phyloP scores from a whole-genome alignment of 2,329 filamentous ascomycete species.

The Diplodia mutila region DNA sequence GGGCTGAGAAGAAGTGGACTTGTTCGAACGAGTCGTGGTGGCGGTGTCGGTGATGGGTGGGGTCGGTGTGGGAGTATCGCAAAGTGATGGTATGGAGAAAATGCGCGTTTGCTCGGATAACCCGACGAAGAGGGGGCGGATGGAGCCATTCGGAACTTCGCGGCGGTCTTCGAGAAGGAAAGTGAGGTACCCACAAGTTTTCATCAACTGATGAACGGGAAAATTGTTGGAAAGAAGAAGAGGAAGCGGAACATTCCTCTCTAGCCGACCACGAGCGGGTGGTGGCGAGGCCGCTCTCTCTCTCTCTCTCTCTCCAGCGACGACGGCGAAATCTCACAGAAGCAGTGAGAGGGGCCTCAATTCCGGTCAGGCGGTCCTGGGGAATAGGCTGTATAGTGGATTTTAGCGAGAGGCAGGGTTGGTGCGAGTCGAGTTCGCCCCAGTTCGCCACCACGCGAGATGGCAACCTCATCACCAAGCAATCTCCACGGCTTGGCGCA shows the following conservation, averaged over 20 bases:
- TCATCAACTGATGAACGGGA: not conserved
- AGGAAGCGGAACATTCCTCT: not conserved
- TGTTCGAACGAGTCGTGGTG: no score
- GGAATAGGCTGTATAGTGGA: not conserved
- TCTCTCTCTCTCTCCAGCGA: not conserved
- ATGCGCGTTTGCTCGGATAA: not conserved
- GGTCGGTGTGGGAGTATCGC: not conserved
- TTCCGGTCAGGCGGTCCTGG: not conserved
- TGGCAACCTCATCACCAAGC: conserved; percentile 4
- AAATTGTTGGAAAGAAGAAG: no score
- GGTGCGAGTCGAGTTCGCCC: no score
- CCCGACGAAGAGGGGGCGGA: not conserved
- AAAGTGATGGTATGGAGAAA: not conserved
- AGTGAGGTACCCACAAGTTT: not conserved
- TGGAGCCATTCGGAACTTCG: not conserved
- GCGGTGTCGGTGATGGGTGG: not conserved
- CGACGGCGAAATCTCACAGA: not conserved
- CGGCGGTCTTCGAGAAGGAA: no score
- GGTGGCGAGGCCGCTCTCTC: no score
- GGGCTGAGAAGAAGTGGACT: not conserved
- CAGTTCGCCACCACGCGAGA: no score
- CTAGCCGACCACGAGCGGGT: not conserved
- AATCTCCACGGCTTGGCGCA: conserved; percentile 6
- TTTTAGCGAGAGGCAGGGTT: not conserved
- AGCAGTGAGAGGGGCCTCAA: not conserved